These are phyloP conservation scores for Wickerhamiella musiphila DNA, from an alignment of 805 yeast species.

Conservation along the genomic window DNA sequence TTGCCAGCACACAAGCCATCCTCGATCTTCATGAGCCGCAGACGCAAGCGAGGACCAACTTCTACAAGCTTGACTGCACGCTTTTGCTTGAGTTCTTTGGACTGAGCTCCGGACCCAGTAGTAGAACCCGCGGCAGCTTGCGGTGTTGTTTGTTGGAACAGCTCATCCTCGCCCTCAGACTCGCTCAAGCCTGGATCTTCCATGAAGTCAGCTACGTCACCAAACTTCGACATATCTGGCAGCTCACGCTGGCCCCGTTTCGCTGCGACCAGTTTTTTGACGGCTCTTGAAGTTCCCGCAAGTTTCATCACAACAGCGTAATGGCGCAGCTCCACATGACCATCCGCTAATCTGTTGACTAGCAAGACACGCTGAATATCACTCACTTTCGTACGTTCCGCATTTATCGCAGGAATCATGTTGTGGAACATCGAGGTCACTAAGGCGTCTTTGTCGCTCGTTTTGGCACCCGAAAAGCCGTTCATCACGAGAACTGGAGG, in stretches of 20 bases:
- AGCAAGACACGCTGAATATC: conserved; percentile 72
- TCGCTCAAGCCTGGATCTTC: conserved; percentile 78
- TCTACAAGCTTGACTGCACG: conserved; percentile 86
- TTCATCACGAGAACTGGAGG: conserved; percentile 90
- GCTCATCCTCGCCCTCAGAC: conserved; percentile 83
- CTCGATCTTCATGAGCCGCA: conserved; percentile 69
- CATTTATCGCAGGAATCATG: conserved; percentile 88
- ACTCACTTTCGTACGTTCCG: conserved; percentile 56
- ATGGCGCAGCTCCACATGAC: conserved; percentile 71
- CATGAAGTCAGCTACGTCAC: conserved; percentile 68
- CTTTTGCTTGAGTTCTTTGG: conserved; percentile 27
- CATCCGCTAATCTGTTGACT: conserved; percentile 55
- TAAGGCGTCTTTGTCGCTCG: conserved; percentile 59
- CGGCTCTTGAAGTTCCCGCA: conserved; percentile 49
- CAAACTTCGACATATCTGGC: conserved; percentile 50
- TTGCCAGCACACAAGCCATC: conserved; percentile 84
- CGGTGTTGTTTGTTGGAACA: conserved; percentile 29
- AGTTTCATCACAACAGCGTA: conserved; percentile 73
- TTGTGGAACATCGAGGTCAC: conserved; percentile 83
- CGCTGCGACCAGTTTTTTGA: conserved; percentile 50
- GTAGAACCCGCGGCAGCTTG: conserved; percentile 44
- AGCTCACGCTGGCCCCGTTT: conserved; percentile 44
- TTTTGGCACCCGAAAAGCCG: conserved; percentile 57
- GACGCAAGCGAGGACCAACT: conserved; percentile 74
- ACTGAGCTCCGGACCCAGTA: conserved; percentile 8